Evolutionary conservation across 2,329 filamentous ascomycete species (phyloP), one percentile per base, ranked within the genome.

Genomic region (Cercospora sesami): DNA sequence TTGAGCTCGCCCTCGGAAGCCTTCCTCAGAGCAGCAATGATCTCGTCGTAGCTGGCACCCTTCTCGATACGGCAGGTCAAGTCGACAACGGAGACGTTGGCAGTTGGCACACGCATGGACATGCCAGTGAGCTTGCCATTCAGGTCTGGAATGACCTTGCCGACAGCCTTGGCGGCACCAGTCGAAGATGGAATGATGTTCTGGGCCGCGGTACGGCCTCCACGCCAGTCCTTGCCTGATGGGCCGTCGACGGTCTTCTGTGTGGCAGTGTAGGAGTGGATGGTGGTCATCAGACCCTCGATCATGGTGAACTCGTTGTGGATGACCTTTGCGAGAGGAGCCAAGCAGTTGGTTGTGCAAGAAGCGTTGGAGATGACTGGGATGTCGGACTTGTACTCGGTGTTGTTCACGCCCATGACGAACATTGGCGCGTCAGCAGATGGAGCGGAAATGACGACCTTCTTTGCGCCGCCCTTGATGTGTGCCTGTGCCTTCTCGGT

Each of bases 91-190:
- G 95, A 99, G 83, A 99, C 95, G 88, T 99, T 98, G 87, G 92
- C 84, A 77, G 95, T 98, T 77, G 95, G 95, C 69, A 99, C 94
- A 91, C 95, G 95, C 91, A 99, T 95, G 79, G 95, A 89, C 95
- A 99, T 98, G 86, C 95, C 95, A 75, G 95, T 99, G 76, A 98
- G 93, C 91, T 99, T 99, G 89, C 95, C 95, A 86, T 98, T 98
- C 76, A 99, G 90, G 77, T 89, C 86, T 78, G 95, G 95, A 80
- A 98, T 98, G 87, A 98, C 95, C 91, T 99, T 99, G 86, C 95
- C 95, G 86, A 99, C 95, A 81, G 95, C 95, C 93, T 99, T 99
- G 82, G 95, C 95, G 83, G 95, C 95, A 90, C 95, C 95, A 75
- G 95, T 99, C 89, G 92, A 96, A 87, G 90, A 93, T 84, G 95